These are phyloP conservation scores for Lotmaria passim DNA, from an alignment of 208 protist species.

Conservation along the genomic window DNA sequence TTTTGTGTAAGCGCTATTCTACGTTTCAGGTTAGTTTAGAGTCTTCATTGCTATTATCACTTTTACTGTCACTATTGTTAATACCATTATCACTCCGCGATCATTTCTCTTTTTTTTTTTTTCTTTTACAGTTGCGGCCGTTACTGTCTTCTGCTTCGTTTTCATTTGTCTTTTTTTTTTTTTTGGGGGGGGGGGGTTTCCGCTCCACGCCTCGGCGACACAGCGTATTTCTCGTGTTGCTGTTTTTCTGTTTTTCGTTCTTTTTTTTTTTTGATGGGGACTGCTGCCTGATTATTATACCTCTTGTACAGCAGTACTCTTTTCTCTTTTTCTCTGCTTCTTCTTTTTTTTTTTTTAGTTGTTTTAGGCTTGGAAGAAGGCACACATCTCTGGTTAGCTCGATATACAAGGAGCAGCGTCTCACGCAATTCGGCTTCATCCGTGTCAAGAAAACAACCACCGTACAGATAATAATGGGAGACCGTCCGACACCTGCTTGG, in stretches of 20 bases:
- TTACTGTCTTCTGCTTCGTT: not conserved
- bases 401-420: too few relatives aligned
- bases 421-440: constrained; percentile 1
- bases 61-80: too few relatives aligned
- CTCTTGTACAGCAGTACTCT: too few relatives aligned
- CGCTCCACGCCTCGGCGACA: too few relatives aligned
- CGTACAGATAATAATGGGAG: not conserved
- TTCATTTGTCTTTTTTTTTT: not conserved
- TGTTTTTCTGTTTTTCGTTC: not conserved
- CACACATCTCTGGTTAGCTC: too few relatives aligned
- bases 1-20: too few relatives aligned
- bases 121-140: not conserved
- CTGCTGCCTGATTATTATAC: too few relatives aligned
- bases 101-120: too few relatives aligned
- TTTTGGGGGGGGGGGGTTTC: not conserved
- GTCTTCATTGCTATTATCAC: too few relatives aligned
- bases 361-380: too few relatives aligned
- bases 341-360: constrained; percentile 4
- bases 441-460: not conserved
- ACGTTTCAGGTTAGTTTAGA: too few relatives aligned
- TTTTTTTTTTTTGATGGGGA: not conserved
- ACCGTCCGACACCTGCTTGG: not conserved
- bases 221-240: not conserved
- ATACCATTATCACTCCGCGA: too few relatives aligned
- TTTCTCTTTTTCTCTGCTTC: not conserved